These are phyloP conservation scores for Lindgomyces ingoldianus DNA, from an alignment of 495 filamentous ascomycete species.

Conservation along the genomic window DNA sequence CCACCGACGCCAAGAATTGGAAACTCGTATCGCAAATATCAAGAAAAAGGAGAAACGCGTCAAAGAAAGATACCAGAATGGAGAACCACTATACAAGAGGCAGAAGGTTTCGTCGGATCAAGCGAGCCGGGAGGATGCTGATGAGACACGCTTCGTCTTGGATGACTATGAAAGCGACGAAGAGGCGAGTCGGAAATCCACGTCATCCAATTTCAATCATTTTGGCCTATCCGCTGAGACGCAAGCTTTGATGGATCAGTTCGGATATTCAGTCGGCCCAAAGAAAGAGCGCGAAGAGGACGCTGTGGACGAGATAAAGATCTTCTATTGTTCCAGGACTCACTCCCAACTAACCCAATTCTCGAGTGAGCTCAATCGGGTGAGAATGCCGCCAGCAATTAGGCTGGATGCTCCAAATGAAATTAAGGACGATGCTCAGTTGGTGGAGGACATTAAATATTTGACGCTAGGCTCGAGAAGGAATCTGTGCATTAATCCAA, in stretches of 20 bases:
- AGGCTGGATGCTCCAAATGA: constrained; percentile 43
- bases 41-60: constrained; percentile 67
- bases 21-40: constrained; percentile 66
- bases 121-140: constrained; percentile 30
- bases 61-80: constrained; percentile 52
- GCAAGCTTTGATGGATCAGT: constrained; percentile 62
- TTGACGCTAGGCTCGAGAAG: constrained; percentile 87
- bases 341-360: constrained; percentile 96
- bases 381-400: constrained; percentile 67
- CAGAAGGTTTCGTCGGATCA: constrained; percentile 25
- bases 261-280: constrained; percentile 44
- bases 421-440: constrained; percentile 33
- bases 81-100: constrained; percentile 54
- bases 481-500: constrained; percentile 88
- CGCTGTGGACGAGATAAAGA: constrained; percentile 54
- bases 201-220: constrained; percentile 31
- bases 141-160: constrained; percentile 73
- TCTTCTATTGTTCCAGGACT: constrained; percentile 92
- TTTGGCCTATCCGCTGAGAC: constrained; percentile 62
- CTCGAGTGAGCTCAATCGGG: constrained; percentile 83
- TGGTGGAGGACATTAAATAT: constrained; percentile 74
- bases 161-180: constrained; percentile 80
- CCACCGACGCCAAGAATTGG: constrained; percentile 67
- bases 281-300: constrained; percentile 57
- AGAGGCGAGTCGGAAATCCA: constrained; percentile 42